phyloP scores from a whole-genome alignment of 495 filamentous ascomycete genomes.

The Penicillium crystallinum region DNA sequence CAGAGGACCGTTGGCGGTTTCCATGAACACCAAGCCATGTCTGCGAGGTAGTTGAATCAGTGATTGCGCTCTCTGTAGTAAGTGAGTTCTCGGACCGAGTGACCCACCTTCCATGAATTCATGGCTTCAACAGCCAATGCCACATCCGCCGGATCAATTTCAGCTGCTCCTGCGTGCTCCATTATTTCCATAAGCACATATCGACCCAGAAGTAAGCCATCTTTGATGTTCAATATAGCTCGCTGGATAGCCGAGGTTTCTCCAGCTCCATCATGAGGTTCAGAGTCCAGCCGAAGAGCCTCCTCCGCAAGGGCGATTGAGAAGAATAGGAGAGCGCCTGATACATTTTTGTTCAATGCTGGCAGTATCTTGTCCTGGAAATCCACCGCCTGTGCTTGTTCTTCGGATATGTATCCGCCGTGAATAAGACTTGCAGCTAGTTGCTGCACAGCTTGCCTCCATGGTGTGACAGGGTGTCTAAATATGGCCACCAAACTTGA shows the following conservation, averaged over 20 bases:
- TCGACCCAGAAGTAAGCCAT: constrained; percentile 35
- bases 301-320: constrained; percentile 70
- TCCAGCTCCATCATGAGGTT: constrained; percentile 16
- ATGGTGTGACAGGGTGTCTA: constrained; percentile 61
- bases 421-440: constrained; percentile 55
- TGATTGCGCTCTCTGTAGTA: not conserved
- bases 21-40: constrained; percentile 21
- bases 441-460: constrained; percentile 65
- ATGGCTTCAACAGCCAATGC: constrained; percentile 29
- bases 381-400: constrained; percentile 44
- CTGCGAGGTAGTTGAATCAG: constrained; percentile 1
- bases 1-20: constrained; percentile 9
- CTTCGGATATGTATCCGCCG: constrained; percentile 48
- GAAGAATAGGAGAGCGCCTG: constrained; percentile 66
- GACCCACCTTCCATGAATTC: constrained; percentile 35
- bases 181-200: constrained; percentile 34
- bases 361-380: constrained; percentile 40
- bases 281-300: constrained; percentile 24
- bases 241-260: constrained; percentile 8
- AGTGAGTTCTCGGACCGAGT: too few relatives aligned
- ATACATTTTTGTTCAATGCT: constrained; percentile 48
- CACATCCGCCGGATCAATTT: constrained; percentile 16
- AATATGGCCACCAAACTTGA: constrained; percentile 77
- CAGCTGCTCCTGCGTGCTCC: constrained; percentile 19
- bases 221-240: constrained; percentile 28